Conservation (phyloP, 148 eudicot genomes). For the Camellia lanceoleosa region DNA sequence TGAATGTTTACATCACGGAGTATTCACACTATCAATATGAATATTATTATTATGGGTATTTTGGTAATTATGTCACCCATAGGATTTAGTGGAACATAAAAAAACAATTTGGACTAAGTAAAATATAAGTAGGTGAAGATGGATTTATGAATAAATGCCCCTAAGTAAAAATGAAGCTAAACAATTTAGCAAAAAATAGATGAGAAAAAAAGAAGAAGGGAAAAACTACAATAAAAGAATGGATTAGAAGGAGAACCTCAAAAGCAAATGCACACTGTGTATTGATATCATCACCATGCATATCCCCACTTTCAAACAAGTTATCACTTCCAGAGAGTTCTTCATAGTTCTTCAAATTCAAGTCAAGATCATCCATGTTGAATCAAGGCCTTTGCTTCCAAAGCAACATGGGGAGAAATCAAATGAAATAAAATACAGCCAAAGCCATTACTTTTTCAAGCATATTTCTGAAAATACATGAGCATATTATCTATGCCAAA, state of each 20-base stretch:
- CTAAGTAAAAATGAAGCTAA: not conserved
- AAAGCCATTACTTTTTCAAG: too few species aligned
- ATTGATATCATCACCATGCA: constrained; percentile 7
- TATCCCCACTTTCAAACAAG: not conserved
- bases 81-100: too few species aligned
- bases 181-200: not conserved
- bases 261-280: not conserved
- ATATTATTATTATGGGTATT: too few species aligned
- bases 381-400: not conserved
- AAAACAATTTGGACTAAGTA: too few species aligned
- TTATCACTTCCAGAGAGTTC: not conserved
- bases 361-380: constrained; percentile 8
- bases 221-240: not conserved
- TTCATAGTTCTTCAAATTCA: constrained; percentile 12
- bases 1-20: too few species aligned
- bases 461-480: too few species aligned
- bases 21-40: too few species aligned
- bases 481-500: too few species aligned
- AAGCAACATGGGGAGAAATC: not conserved
- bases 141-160: too few species aligned
- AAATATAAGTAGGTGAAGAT: too few species aligned
- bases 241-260: not conserved
- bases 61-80: too few species aligned
- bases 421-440: not conserved
- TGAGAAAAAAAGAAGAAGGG: not conserved